phyloP scores from a whole-genome alignment of 805 yeast species.

The Spathaspora sp. region DNA sequence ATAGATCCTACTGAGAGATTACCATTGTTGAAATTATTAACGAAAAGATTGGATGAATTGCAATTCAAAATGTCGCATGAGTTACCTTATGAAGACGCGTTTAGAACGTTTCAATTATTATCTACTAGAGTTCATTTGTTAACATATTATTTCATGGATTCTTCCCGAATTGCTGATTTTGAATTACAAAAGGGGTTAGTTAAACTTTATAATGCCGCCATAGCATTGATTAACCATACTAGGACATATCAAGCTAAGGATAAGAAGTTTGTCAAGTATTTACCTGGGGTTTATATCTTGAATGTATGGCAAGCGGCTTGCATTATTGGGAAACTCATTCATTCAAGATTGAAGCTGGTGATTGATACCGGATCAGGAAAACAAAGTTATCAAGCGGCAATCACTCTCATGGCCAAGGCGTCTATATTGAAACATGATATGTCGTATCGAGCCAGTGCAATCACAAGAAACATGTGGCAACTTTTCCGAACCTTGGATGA shows the following conservation, averaged over 20 bases:
- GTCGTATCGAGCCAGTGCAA: constrained; percentile 89
- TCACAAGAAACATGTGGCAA: constrained; percentile 93
- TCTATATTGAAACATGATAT: constrained; percentile 88
- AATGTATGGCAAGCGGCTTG: constrained; percentile 92
- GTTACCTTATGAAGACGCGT: constrained; percentile 40
- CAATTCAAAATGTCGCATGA: constrained; percentile 51
- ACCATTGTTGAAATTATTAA: constrained; percentile 68
- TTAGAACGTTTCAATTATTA: constrained; percentile 63
- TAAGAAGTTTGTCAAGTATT: constrained; percentile 62
- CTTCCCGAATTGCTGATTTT: constrained; percentile 44
- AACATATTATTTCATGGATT: constrained; percentile 78
- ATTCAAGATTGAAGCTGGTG: constrained; percentile 65
- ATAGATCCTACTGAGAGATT: constrained; percentile 67
- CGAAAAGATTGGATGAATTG: constrained; percentile 70
- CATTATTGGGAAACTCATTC: constrained; percentile 72
- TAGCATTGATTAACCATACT: constrained; percentile 66
- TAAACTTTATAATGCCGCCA: constrained; percentile 74
- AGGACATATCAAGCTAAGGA: constrained; percentile 56
- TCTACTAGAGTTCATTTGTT: constrained; percentile 79
- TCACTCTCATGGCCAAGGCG: constrained; percentile 67
- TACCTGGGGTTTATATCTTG: constrained; percentile 80
- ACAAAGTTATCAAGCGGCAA: constrained; percentile 62
- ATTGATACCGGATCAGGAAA: constrained; percentile 73
- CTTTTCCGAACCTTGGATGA: constrained; percentile 67
- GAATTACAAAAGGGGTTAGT: constrained; percentile 73